Percentiles rank a stretch among this genome's conserved stretches.
phyloP scores from a whole-genome alignment of 2,329 filamentous ascomycete species.

The Alternaria sp. region DNA sequence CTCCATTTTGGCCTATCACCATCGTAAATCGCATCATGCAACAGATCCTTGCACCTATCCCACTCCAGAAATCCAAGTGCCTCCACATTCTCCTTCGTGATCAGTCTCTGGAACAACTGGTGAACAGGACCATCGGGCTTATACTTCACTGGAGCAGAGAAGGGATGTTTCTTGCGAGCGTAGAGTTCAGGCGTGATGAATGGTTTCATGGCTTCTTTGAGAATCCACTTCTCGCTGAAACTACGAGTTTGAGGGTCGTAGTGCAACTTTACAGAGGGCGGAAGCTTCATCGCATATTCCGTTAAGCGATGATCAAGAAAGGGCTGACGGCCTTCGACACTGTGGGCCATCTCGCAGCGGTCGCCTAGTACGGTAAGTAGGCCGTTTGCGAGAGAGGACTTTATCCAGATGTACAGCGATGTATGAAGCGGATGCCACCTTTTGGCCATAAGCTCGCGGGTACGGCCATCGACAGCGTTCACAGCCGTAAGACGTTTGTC shows the following conservation, averaged over 20 bases:
- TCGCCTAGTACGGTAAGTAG: constrained; percentile 55
- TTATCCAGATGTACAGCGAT: constrained; percentile 33
- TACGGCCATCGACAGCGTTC: constrained; percentile 32
- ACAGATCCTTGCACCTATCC: constrained; percentile 15
- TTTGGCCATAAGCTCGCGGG: constrained; percentile 26
- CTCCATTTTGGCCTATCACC: constrained; percentile 18
- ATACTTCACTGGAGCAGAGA: constrained; percentile 55
- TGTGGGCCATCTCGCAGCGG: constrained; percentile 54
- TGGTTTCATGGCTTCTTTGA: constrained; percentile 58
- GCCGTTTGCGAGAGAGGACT: constrained; percentile 32
- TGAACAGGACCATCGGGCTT: constrained; percentile 54
- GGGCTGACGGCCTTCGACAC: constrained; percentile 50
- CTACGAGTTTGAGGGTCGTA: constrained; percentile 28
- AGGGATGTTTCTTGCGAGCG: constrained; percentile 57
- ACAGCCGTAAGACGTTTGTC: constrained; percentile 20
- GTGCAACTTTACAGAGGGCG: constrained; percentile 47
- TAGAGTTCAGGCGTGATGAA: constrained; percentile 62
- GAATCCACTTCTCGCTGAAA: constrained; percentile 58
- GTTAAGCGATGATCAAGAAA: constrained; percentile 51
- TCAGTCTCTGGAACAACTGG: constrained; percentile 33
- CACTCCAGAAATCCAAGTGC: constrained; percentile 30
- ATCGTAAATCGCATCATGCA: constrained; percentile 18
- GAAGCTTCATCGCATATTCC: constrained; percentile 48
- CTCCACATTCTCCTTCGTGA: constrained; percentile 38
- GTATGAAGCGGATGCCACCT: constrained; percentile 36